phyloP scores from a whole-genome alignment of 257 asterid species.

The Nicotiana undulata region DNA sequence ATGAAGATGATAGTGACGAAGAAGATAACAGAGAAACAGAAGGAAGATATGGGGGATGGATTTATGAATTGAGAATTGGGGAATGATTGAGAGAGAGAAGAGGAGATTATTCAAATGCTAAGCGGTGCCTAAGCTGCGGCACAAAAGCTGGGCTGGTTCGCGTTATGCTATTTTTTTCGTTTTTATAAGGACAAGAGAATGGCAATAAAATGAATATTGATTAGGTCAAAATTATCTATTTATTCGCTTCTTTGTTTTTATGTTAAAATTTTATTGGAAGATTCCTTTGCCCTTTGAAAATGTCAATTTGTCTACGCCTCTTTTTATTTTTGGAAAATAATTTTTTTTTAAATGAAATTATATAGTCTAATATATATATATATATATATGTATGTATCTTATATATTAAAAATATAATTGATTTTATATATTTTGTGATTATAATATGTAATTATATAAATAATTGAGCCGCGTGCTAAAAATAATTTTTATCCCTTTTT shows the following conservation, averaged over 20 bases:
- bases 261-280: not conserved
- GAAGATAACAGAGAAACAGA: not conserved
- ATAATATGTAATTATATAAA: rapidly evolving
- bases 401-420: too few species aligned
- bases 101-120: not conserved
- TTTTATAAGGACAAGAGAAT: not conserved
- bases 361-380: too few species aligned
- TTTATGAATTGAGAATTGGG: not conserved
- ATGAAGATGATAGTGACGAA: not conserved
- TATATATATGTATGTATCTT: too few species aligned
- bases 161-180: not conserved
- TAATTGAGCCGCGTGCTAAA: too few species aligned
- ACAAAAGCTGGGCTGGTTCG: not conserved
- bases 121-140: conserved; percentile 14
- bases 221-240: conserved; percentile 4
- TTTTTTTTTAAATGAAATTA: too few species aligned
- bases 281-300: not conserved
- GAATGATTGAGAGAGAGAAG: not conserved
- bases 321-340: not conserved
- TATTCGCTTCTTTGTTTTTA: not conserved
- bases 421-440: too few species aligned
- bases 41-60: not conserved
- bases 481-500: too few species aligned
- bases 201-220: not conserved
- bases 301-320: not conserved